A percentile compares a stretch with the other conserved stretches of the same genome.
Conservation (phyloP, 73 alveolate genomes). For the Tetrahymena borealis region DNA sequence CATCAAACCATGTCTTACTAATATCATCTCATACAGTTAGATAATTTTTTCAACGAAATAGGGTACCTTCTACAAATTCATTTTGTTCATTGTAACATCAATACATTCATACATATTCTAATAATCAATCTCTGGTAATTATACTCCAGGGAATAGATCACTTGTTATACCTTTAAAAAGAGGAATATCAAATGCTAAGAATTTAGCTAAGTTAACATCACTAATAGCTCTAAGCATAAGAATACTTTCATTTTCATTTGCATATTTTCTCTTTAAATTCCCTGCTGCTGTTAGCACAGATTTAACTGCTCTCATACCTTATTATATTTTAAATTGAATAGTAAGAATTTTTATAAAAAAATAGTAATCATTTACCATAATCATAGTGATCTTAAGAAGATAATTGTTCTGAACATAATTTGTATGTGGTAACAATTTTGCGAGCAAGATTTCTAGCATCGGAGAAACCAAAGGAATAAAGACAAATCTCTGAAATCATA, state of each 20-base stretch:
- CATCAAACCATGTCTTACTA: constrained; percentile 99
- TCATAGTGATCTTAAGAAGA: constrained; percentile 96
- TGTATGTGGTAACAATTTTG: constrained; percentile 91
- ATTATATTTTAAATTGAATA: neutral
- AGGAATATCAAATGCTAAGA: constrained; percentile 94
- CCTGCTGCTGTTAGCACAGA: constrained; percentile 96
- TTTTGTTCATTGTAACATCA: constrained; percentile 55
- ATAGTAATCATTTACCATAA: constrained; percentile 67
- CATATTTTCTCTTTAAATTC: constrained; percentile 87
- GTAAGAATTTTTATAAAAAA: neutral
- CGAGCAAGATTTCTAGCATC: constrained; percentile 89
- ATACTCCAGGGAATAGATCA: constrained; percentile 97
- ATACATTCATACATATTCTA: constrained; percentile 79
- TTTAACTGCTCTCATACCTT: constrained; percentile 90
- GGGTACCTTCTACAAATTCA: constrained; percentile 81
- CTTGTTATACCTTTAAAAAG: constrained; percentile 93
- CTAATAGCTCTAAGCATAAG: constrained; percentile 95
- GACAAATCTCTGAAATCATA: constrained; percentile 95
- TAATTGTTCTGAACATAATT: constrained; percentile 93
- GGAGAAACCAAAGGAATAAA: constrained; percentile 93
- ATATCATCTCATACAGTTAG: constrained; percentile 96
- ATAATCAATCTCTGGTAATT: constrained; percentile 96
- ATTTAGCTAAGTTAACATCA: constrained; percentile 98
- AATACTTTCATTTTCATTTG: constrained; percentile 89
- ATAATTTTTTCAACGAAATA: constrained; percentile 92